Conservation (phyloP, 805 yeast genomes). For the Zygoascus flipseniorum region DNA sequence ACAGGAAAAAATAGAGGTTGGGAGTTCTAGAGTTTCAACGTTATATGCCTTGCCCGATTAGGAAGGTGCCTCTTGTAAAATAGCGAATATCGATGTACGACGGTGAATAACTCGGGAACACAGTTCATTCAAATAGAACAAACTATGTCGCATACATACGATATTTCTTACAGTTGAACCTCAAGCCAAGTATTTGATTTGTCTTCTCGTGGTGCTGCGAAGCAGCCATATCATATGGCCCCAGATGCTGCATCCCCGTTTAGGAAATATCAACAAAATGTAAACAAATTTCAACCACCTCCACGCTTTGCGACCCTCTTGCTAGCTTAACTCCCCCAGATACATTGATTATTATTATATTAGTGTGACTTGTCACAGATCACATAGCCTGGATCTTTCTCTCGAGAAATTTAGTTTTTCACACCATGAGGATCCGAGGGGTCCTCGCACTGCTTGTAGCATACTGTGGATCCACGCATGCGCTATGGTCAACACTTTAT, state of each 20-base stretch:
- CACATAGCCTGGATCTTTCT: background rate
- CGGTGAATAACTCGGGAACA: too few relatives aligned
- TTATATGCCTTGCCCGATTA: too few relatives aligned
- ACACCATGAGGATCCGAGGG: background rate
- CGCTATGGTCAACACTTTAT: background rate
- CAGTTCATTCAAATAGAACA: too few relatives aligned
- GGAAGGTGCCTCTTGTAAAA: too few relatives aligned
- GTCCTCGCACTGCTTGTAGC: background rate
- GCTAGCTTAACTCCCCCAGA: background rate
- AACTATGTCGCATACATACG: too few relatives aligned
- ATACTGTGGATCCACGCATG: background rate
- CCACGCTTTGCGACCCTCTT: background rate
- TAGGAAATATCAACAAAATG: background rate
- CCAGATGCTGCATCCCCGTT: background rate
- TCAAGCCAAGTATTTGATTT: too few relatives aligned
- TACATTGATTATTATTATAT: too few relatives aligned
- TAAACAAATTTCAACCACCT: background rate
- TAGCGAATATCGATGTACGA: too few relatives aligned
- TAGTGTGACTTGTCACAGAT: too few relatives aligned
- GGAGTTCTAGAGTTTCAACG: background rate
- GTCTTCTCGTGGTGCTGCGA: too few relatives aligned
- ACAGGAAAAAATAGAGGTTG: background rate
- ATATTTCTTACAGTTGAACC: too few relatives aligned
- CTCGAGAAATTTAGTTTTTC: background rate
- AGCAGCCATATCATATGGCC: too few relatives aligned